Base-by-base conservation (phyloP, 2,329 filamentous ascomycete genomes). In the Botryosphaeria dothidea region DNA sequence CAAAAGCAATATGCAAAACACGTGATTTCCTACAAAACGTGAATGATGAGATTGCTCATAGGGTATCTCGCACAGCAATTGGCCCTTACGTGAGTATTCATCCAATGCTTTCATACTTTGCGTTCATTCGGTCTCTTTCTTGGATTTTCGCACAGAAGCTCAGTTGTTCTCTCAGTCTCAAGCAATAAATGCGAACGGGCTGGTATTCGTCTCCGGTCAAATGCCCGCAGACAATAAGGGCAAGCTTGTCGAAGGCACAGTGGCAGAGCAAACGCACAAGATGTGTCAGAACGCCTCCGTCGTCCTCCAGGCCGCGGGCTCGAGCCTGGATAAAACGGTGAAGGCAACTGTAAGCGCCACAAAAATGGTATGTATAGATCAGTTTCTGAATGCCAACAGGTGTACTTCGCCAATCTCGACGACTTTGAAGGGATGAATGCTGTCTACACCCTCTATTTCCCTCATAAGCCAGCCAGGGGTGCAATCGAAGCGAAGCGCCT, bases 381-480 rank as follows among this genome's bases (percentile, higher is more conserved):
- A n/a, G n/a, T 27, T 25, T 15, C 23, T 27, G 8, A 25, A 9
- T 3, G 4, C 9, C n/a, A 4, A 11, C 34, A 57, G 52, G 36
- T 57, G 8, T 57, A 43, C 3, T 57, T 57, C 3, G 52, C 34
- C 2, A 29, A 57, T 7, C 36, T 57, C 11, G 52, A 57, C 15
- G 52, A 57, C 36, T 57, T 57, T 23, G 17, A 19, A 21, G 52
- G 43, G 34, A 57, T 57, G 52, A 57, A 57, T 21, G 52, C 41
- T 15, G 52, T 57, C 0, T 57, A 57, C 25, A 34, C 52, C 0
- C 13, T n/a, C 6, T 57, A 57, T 8, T 57, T 57, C 7, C 36
- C 52, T 2, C 52, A 57, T 8, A 57, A 57, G 36, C 52, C 52
- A 4, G 52, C 52, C 13, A 57, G 52, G 23, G 43, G 52, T 7